Evolutionary conservation across 2,329 filamentous ascomycete species (phyloP), one percentile per base, ranked within the genome.

Genomic region (Talaromyces sp.): DNA sequence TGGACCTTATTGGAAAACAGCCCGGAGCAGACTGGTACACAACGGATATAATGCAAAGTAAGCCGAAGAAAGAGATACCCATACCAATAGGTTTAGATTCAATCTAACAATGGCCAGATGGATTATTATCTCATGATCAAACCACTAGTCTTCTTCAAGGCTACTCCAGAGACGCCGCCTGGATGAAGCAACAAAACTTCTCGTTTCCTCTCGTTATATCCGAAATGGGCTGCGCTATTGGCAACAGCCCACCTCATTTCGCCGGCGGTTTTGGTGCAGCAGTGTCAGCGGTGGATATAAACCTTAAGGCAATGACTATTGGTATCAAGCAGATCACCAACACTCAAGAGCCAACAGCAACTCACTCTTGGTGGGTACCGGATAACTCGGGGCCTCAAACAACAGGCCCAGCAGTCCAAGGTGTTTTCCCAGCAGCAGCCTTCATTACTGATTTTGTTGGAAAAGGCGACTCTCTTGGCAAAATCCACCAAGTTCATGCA

Each of bases 391-490:
- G 45, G 9, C 13, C 17, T 9, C 33, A 54, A 16, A 55, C 54
- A n/a, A 47, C 41, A 17, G 57, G 56, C 0, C 60, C 58, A n/a
- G 49, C 53, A 4, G 58, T 61, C 10, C 58, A 57, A 17, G 55
- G 56, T 1, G 47, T 54, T 3, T 64, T 57, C 33, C 40, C 55
- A 0, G 51, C 60, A 1, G 55, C 55, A 5, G 41, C 57, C 8
- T 60, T 59, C 36, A 56, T 64, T 22, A 48, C 57, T 2, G 62
- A 62, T 36, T 64, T 64, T 24, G 32, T 64, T 4, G 56, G 62
- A 36, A 56, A 52, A n/a, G 16, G 20, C 3, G 51, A 36, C 10
- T 24, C 43, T 1, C 48, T 49, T 16, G 51, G 55, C 9, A 54
- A 49, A n/a, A 36, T 57, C 14, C 29, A 45, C 2, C 22, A 49